phyloP scores from a whole-genome alignment of 257 asterid species.

The Solanum lycopersicoides region DNA sequence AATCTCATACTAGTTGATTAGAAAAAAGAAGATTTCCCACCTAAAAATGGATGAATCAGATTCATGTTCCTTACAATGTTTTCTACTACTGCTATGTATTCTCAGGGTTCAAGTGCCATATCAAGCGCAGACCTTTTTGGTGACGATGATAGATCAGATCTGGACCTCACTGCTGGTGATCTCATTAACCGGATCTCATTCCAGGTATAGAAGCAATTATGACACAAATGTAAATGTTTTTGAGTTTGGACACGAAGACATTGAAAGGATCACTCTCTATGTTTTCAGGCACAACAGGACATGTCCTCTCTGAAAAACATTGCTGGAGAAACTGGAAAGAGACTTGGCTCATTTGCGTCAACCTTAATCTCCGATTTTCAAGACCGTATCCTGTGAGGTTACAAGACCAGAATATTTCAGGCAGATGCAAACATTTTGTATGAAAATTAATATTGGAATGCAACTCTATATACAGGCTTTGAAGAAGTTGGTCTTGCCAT shows the following conservation, averaged over 20 bases:
- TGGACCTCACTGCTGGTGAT: constrained; percentile 70
- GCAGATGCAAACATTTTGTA: not conserved
- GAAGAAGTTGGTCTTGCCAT: not conserved
- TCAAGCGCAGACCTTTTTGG: constrained; percentile 97
- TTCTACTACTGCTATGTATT: not conserved
- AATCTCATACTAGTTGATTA: not conserved
- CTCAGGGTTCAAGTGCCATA: constrained; percentile 81
- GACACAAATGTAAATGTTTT: not conserved
- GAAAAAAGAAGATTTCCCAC: not conserved
- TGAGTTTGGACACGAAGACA: not conserved
- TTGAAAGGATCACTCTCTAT: not conserved
- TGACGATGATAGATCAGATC: constrained; percentile 13
- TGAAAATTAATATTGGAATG: not conserved
- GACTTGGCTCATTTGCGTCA: constrained; percentile 71
- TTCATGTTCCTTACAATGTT: not conserved
- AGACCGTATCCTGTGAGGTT: constrained; percentile 76
- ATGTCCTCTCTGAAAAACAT: constrained; percentile 76
- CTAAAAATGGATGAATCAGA: not conserved
- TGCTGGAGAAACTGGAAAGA: constrained; percentile 98
- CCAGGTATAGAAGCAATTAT: constrained; percentile 44
- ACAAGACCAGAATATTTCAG: not conserved
- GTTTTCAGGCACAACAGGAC: constrained; percentile 89
- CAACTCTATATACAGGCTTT: not conserved
- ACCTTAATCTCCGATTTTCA: constrained; percentile 68
- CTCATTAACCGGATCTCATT: constrained; percentile 81